Base-by-base conservation (phyloP, 2,329 filamentous ascomycete species). In the Xylariaceae sp. region DNA sequence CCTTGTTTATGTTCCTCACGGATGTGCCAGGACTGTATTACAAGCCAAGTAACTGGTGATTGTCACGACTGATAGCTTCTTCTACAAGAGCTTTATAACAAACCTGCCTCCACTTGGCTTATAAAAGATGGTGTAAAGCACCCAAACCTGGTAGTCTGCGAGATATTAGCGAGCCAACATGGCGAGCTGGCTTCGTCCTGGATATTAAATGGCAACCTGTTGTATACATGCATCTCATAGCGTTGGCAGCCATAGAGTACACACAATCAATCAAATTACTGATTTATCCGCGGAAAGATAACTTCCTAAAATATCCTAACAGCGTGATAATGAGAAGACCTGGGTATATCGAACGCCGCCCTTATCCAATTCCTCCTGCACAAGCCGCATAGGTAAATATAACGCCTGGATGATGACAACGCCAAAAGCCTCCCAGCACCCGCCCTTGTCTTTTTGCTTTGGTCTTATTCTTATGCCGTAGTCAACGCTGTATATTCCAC, bases 1-100 rank as follows among this genome's bases (percentile, higher is more conserved):
- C 64, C 41, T 22, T 53, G 7, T 61, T 67, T 32, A 55, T 68
- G 21, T 13, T 68, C 22, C 19, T 66, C 1, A 58, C 65, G 51
- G 61, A 63, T 10, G 54, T 61, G 47, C 61, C 60, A 2, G 65
- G 48, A 54, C 62, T n/a, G 52, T 55, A 6, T 34, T 65, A 22
- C 67, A 10, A 58, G 57, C 22, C 19, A 8, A 7, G 30, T 16
- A 30, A 43, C 10, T n/a, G 21, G n/a, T 8, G 3, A 6, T 19
- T 42, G 2, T 49, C 29, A n/a, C 18, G n/a, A 43, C 16, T 15
- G n/a, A 43, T 32, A 47, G 16, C 18, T 8, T 37, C 16, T 18
- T 41, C 32, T 18, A 10, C 32, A 8, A 22, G n/a, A n/a, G n/a
- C n/a, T n/a, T n/a, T n/a, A n/a, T n/a, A 21, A 7, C 5, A 9